These are phyloP conservation scores for Arthroderma uncinatum DNA, from an alignment of 2,329 filamentous ascomycete genomes.

Conservation along the genomic window DNA sequence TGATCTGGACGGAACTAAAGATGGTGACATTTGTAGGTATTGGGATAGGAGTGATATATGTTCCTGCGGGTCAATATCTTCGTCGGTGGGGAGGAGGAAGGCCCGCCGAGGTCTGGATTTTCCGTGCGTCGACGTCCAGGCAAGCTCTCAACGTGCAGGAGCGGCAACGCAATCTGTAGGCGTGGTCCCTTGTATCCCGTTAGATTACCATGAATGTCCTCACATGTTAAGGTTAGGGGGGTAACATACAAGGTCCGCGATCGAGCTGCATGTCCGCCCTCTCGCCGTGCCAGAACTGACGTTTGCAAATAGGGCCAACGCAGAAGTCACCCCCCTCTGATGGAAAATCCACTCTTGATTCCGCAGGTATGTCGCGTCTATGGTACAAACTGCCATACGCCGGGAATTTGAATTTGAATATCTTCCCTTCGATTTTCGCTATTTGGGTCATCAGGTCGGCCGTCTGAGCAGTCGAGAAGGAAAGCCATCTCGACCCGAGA, in stretches of 20 bases:
- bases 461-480: conserved; percentile 22
- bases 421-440: conserved; percentile 13
- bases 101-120: conserved; percentile 8
- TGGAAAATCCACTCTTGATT: conserved; percentile 14
- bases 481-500: conserved; percentile 21
- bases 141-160: conserved; percentile 9
- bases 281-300: conserved; percentile 24
- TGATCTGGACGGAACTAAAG: neutral
- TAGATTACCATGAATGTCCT: neutral
- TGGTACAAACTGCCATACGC: conserved; percentile 22
- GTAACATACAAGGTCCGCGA: conserved; percentile 32
- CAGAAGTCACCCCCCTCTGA: conserved; percentile 19
- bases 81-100: conserved; percentile 11
- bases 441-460: conserved; percentile 19
- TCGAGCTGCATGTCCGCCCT: conserved; percentile 19
- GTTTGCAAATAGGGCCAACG: conserved; percentile 21
- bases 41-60: conserved; percentile 11
- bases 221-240: neutral
- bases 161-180: conserved; percentile 9
- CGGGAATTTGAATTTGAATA: conserved; percentile 22
- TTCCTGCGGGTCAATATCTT: conserved; percentile 9
- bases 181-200: conserved; percentile 5
- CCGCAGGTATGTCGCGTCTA: conserved; percentile 11
- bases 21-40: conserved; percentile 1
- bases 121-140: neutral